These are phyloP conservation scores for Termitomyces sp. DNA, from an alignment of 768 basidiomycete genomes.

Conservation along the genomic window DNA sequence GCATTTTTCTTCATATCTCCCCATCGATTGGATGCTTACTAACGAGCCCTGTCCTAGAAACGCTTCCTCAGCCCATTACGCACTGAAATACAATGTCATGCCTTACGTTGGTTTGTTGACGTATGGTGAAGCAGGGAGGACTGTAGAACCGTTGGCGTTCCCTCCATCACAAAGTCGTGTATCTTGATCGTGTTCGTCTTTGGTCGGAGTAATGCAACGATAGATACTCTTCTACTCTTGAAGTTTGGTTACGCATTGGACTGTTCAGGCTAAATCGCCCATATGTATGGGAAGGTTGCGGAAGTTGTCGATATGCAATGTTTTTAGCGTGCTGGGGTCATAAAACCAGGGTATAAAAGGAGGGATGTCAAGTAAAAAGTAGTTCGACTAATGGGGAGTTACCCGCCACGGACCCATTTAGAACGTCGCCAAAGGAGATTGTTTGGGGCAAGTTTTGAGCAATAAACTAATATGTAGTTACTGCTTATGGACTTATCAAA, in stretches of 20 bases:
- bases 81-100: slow-evolving; percentile 87
- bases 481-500: background rate
- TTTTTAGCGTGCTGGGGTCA: background rate
- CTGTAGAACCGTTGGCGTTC: slow-evolving; percentile 35
- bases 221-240: slow-evolving; percentile 1
- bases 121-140: slow-evolving; percentile 67
- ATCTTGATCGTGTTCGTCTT: slow-evolving; percentile 20
- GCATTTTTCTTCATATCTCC: background rate
- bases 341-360: no score
- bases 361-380: background rate
- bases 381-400: background rate
- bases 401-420: slow-evolving; percentile 11
- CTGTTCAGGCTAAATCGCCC: background rate
- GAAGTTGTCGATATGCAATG: background rate
- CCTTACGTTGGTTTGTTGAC: slow-evolving; percentile 81
- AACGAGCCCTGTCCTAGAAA: slow-evolving; percentile 39
- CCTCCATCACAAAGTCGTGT: slow-evolving; percentile 37
- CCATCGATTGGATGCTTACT: slow-evolving; percentile 1
- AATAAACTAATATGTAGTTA: no score
- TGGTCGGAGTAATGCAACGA: slow-evolving; percentile 1
- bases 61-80: slow-evolving; percentile 61
- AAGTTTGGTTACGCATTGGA: background rate
- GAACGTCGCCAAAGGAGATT: no score
- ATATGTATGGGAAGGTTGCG: background rate
- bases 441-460: no score